Percentiles rank a stretch among this genome's conserved stretches.
phyloP scores from a whole-genome alignment of 2,329 filamentous ascomycete genomes.

The Fusarium longipes region DNA sequence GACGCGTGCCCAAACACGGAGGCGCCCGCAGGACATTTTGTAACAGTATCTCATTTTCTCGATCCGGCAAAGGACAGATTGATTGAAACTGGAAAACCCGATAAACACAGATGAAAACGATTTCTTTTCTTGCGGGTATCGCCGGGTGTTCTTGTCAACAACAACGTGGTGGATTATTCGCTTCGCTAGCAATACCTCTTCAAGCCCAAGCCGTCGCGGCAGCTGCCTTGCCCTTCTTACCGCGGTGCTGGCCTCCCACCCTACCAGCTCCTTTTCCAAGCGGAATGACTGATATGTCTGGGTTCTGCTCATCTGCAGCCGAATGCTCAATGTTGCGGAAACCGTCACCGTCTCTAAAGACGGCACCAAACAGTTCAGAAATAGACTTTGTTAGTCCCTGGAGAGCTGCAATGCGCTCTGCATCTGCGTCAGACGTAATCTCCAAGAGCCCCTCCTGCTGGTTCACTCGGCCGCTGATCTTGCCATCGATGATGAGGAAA shows the following conservation, averaged over 20 bases:
- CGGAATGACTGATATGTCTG: conserved; percentile 45
- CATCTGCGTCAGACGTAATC: conserved; percentile 79
- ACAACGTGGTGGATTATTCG: neutral
- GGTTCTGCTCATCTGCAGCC: conserved; percentile 44
- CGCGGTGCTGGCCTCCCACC: conserved; percentile 15
- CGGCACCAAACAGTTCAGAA: conserved; percentile 72
- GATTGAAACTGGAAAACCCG: neutral
- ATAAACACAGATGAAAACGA: neutral
- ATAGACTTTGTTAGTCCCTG: conserved; percentile 78
- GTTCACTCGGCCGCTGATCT: conserved; percentile 88
- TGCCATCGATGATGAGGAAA: conserved; percentile 90
- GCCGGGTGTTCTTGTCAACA: neutral
- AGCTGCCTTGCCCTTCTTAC: conserved; percentile 41
- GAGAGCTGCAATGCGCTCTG: conserved; percentile 78
- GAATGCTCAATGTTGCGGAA: conserved; percentile 57
- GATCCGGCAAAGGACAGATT: conserved; percentile 17
- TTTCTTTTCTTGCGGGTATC: neutral
- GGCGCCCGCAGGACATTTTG: conserved; percentile 19
- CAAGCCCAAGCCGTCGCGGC: conserved; percentile 25
- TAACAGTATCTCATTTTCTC: conserved; percentile 24
- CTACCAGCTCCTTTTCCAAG: conserved; percentile 28
- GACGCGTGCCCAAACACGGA: conserved; percentile 37
- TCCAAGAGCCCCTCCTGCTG: conserved; percentile 86
- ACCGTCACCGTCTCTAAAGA: conserved; percentile 83
- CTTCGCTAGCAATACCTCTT: conserved; percentile 9